Conservation (phyloP, 345 rosid species). For the Eucalyptus grandis region DNA sequence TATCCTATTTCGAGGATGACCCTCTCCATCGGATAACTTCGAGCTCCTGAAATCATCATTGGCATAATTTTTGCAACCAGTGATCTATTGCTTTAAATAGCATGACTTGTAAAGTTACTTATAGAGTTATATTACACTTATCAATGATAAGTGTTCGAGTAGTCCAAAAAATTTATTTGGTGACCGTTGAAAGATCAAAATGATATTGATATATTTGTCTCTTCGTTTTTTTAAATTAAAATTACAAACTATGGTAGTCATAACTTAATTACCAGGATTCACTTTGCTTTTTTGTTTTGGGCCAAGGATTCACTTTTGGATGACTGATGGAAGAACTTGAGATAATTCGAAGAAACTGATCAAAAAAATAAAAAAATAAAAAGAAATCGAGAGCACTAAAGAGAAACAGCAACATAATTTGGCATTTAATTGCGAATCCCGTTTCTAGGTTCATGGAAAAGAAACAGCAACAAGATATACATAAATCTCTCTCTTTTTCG, state of each 20-base stretch:
- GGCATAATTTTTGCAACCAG: neutral
- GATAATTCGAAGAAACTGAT: neutral
- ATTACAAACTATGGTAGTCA: neutral
- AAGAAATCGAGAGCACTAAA: neutral
- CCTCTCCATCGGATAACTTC: neutral
- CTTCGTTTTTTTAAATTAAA: neutral
- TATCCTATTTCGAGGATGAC: neutral
- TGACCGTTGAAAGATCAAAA: neutral
- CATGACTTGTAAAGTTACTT: neutral
- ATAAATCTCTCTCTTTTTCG: neutral
- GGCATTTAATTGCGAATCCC: neutral
- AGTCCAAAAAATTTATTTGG: neutral
- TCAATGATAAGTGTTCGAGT: neutral
- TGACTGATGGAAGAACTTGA: neutral
- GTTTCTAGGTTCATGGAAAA: neutral
- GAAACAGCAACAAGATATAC: neutral
- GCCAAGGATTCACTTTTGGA: neutral
- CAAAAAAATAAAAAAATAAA: neutral
- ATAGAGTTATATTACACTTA: neutral
- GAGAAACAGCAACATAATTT: neutral
- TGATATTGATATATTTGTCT: neutral
- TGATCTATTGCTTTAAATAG: neutral
- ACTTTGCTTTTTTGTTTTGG: neutral
- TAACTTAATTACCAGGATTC: neutral
- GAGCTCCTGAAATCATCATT: neutral